Base-by-base conservation (phyloP, 2,329 filamentous ascomycete genomes). In the Xylariaceae sp. region DNA sequence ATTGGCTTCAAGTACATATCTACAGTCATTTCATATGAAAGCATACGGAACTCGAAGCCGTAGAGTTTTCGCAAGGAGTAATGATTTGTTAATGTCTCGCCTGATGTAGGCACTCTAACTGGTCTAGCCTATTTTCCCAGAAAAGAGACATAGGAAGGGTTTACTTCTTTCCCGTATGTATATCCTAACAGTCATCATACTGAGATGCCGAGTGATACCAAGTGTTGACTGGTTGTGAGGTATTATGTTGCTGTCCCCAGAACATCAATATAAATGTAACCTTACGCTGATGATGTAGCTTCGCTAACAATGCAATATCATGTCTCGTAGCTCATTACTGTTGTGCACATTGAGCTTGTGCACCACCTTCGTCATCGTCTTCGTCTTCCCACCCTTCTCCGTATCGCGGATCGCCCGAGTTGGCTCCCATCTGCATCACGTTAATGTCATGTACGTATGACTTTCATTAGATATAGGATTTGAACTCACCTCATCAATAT, bases 401-500 rank as follows among this genome's bases (percentile, higher is more conserved):
- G 39, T 80, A 85, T 50, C 87, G 76, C 15, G 86, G 83, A 65
- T 91, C 88, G 49, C 82, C 86, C 2, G 86, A 86, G 60, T 82
- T 83, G 45, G 85, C 87, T 42, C 89, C 89, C 78, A 92, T 92
- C 77, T 87, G 53, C 24, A 15, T 43, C 6, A 41, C 45, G 36
- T 47, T 29, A 40, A 27, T 27, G 11, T 16, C 9, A 18, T 29
- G 13, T 47, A 13, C 2, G 9, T 29, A 13, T 32, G 13, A 35
- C 5, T 39, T 9, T n/a, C 37, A 32, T 13, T 18, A 3, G 8
- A 8, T 29, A 47, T 18, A 30, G 20, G 37, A 46, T 37, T 48
- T 18, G 15, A 33, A 74, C 80, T 73, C 72, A 87, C 85, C 67
- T 92, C 85, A 45, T 97, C 91, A 63, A 96, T 83, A 64, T 92